phyloP scores from a whole-genome alignment of 2,329 filamentous ascomycete genomes.

The Pseudofabraea citricarpa region DNA sequence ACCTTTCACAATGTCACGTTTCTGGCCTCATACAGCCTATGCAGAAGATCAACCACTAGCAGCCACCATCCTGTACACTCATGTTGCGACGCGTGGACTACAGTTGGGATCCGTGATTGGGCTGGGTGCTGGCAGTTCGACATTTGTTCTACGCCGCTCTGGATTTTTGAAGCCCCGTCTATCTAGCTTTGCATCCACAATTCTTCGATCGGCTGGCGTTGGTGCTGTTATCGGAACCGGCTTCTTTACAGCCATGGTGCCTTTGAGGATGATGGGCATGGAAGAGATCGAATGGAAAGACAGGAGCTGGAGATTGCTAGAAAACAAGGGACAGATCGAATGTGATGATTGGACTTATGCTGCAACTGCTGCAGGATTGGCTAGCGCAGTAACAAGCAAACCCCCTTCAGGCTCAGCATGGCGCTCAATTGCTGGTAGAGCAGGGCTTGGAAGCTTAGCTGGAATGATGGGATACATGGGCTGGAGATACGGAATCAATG shows the following conservation, averaged over 20 bases:
- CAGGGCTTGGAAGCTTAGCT: slow-evolving; percentile 42
- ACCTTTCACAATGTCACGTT: slow-evolving; percentile 45
- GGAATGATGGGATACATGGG: slow-evolving; percentile 44
- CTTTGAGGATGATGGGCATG: slow-evolving; percentile 47
- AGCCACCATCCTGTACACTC: slow-evolving; percentile 50
- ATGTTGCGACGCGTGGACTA: slow-evolving; percentile 53
- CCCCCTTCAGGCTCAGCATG: slow-evolving; percentile 30
- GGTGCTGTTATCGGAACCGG: slow-evolving; percentile 41
- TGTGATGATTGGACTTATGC: slow-evolving; percentile 50
- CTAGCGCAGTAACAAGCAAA: slow-evolving; percentile 25
- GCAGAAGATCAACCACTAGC: slow-evolving; percentile 58
- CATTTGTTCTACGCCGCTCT: slow-evolving; percentile 21
- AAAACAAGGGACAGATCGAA: slow-evolving; percentile 51
- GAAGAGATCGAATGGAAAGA: slow-evolving; percentile 61
- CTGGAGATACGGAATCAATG: slow-evolving; percentile 45
- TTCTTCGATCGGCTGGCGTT: slow-evolving; percentile 41
- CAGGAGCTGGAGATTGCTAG: slow-evolving; percentile 55
- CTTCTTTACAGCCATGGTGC: slow-evolving; percentile 38
- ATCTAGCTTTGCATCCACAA: slow-evolving; percentile 26
- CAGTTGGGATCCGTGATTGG: slow-evolving; percentile 48
- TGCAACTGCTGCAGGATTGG: slow-evolving; percentile 34
- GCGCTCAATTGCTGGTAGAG: slow-evolving; percentile 37
- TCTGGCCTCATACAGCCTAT: slow-evolving; percentile 45
- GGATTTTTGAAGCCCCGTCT: slow-evolving; percentile 5
- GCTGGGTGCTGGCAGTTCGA: slow-evolving; percentile 31